These are phyloP conservation scores for Colletotrichum liaoningense DNA, from an alignment of 2,329 filamentous ascomycete genomes.

Conservation along the genomic window DNA sequence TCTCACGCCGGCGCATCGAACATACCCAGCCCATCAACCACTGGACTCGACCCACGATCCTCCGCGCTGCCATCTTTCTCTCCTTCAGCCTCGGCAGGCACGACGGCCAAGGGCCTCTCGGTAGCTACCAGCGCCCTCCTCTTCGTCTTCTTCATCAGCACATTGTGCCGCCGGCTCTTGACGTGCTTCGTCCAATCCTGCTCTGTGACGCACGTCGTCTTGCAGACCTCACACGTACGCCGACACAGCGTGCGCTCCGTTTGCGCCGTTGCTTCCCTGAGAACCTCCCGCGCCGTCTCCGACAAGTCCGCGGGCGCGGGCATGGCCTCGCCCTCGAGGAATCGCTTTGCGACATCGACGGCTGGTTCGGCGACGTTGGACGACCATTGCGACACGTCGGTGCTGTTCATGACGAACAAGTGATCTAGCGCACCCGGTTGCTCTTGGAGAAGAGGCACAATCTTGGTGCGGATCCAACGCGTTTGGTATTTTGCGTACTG, in stretches of 20 bases:
- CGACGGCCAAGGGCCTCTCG: conserved; percentile 23
- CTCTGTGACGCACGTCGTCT: conserved; percentile 70
- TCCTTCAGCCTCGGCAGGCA: not conserved
- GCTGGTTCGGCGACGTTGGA: conserved; percentile 75
- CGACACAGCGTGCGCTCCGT: conserved; percentile 67
- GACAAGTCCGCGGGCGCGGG: conserved; percentile 63
- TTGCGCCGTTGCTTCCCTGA: conserved; percentile 61
- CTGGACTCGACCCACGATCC: conserved; percentile 19
- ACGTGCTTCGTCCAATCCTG: conserved; percentile 56
- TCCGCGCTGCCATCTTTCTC: not conserved
- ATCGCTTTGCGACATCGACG: conserved; percentile 68
- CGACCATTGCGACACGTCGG: conserved; percentile 72
- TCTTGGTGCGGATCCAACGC: conserved; percentile 87
- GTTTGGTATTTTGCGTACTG: conserved; percentile 89
- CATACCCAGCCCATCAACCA: conserved; percentile 17
- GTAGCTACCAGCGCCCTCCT: conserved; percentile 49
- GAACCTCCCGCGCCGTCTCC: conserved; percentile 59
- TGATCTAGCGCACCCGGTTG: conserved; percentile 62
- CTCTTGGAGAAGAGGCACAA: conserved; percentile 75
- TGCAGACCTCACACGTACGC: conserved; percentile 79
- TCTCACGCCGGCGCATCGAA: conserved; percentile 10
- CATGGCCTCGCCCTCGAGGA: conserved; percentile 68
- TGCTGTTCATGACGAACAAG: conserved; percentile 86
- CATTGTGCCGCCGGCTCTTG: conserved; percentile 49
- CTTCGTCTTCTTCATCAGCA: conserved; percentile 48